phyloP scores from a whole-genome alignment of 495 filamentous ascomycete genomes.

The Hypomontagnella submonticulosa region DNA sequence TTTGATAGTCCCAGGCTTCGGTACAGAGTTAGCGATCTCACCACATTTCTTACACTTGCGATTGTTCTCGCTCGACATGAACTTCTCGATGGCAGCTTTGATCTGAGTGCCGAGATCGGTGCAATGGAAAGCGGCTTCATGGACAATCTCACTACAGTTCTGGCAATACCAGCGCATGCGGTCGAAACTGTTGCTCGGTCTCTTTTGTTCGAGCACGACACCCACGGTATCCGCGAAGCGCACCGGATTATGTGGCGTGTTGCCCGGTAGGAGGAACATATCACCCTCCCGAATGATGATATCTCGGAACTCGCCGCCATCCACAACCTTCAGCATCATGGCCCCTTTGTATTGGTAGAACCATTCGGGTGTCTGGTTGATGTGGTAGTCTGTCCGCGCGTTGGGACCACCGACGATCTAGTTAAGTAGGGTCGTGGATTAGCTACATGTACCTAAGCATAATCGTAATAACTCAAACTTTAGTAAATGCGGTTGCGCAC shows the following conservation, averaged over 20 bases:
- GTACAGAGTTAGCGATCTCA: slow-evolving; percentile 68
- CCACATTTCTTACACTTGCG: slow-evolving; percentile 86
- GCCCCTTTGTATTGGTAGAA: slow-evolving; percentile 95
- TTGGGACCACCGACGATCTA: slow-evolving; percentile 97
- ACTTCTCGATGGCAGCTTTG: slow-evolving; percentile 88
- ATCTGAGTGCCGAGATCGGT: slow-evolving; percentile 97
- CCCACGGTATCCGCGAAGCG: slow-evolving; percentile 75
- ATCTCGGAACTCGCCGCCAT: slow-evolving; percentile 76
- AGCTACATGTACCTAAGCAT: slow-evolving; percentile 3
- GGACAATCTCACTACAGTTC: slow-evolving; percentile 75
- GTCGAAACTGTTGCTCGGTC: slow-evolving; percentile 77
- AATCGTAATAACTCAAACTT: neutral
- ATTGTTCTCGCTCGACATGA: slow-evolving; percentile 74
- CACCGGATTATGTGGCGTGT: slow-evolving; percentile 85
- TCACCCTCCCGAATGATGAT: slow-evolving; percentile 92
- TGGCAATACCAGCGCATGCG: slow-evolving; percentile 91
- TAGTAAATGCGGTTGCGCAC: slow-evolving; percentile 51
- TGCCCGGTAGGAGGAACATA: slow-evolving; percentile 90
- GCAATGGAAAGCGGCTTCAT: slow-evolving; percentile 88
- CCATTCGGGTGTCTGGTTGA: slow-evolving; percentile 95
- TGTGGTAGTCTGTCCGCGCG: slow-evolving; percentile 96
- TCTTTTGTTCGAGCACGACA: slow-evolving; percentile 87
- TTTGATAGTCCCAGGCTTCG: slow-evolving; percentile 59
- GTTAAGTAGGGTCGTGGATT: neutral
- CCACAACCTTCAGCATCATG: slow-evolving; percentile 94